Evolutionary conservation across 208 protist genomes (phyloP), one percentile per base, ranked within the genome.

Genomic region (Strigomonas culicis): DNA sequence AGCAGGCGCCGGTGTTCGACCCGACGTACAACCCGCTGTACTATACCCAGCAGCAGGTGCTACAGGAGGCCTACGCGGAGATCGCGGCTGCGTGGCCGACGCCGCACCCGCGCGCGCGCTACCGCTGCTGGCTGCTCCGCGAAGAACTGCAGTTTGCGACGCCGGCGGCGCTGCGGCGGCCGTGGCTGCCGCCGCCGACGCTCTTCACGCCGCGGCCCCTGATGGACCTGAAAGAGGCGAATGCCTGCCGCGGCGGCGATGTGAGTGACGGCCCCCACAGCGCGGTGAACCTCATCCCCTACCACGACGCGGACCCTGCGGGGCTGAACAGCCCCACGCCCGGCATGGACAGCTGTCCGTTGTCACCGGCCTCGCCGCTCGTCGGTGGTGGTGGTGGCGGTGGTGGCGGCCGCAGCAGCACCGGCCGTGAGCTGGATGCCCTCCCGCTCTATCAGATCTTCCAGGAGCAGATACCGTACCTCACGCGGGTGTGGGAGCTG

Each of bases 401-500:
- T n/a, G n/a, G n/a, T n/a, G n/a, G n/a, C n/a, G n/a, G n/a, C n/a
- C n/a, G n/a, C n/a, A n/a, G n/a, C n/a, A n/a, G n/a, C n/a, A n/a
- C n/a, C n/a, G n/a, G n/a, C n/a, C n/a, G n/a, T n/a, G 49, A 55
- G 49, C 27, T 22, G 36, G 77, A 82, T 28, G 62, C 79, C 1
- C 70, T 94, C 32, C 89, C 89, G 0, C 76, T 95, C 44, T 93
- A 79, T 66, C 60, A 70, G 24, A 64, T 95, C 10, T 74, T 95
- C 2, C 78, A 75, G 19, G 69, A 80, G 36, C 82, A 90, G 43
- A 60, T 95, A 63, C 74, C 77, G 32, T 69, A 95, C 64, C 68
- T 95, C 27, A 95, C 89, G 24, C 79, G 77, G 50, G 51, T 92
- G 11, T 95, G 89, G 86, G 86, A 95, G 68, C 70, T 95, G 21